Evolutionary conservation across 352 stramenopile species (phyloP).

Genomic region (Globisporangium paroecandrum): DNA sequence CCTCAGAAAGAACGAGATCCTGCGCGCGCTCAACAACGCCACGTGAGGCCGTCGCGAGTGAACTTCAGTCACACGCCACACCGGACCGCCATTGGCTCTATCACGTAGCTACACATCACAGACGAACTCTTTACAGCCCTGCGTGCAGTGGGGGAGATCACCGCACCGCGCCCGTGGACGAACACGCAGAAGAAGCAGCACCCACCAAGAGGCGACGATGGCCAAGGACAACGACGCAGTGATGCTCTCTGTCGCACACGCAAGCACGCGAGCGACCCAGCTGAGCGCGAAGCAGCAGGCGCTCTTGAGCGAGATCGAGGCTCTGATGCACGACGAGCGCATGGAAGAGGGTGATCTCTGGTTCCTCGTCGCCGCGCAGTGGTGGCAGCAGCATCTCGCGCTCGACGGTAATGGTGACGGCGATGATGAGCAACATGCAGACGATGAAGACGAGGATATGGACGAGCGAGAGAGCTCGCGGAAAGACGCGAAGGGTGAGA

Average conservation of each 20-base stretch:
- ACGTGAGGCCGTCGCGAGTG: background rate
- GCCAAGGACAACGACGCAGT: background rate
- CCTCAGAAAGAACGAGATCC: conserved; percentile 1
- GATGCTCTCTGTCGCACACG: background rate
- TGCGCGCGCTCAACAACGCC: background rate
- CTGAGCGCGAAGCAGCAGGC: conserved; percentile 5
- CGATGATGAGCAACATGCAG: conserved; percentile 3
- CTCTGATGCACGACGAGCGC: conserved; percentile 27
- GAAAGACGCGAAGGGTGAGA: background rate
- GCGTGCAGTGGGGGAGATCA: background rate
- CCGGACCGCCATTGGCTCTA: background rate
- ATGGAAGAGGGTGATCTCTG: conserved; percentile 53
- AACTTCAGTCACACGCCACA: background rate
- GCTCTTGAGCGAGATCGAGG: conserved; percentile 22
- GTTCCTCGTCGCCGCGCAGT: conserved; percentile 52
- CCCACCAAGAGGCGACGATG: background rate
- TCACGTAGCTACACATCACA: background rate
- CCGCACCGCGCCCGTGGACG: background rate
- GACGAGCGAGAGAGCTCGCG: conserved; percentile 14
- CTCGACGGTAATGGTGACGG: conserved; percentile 12
- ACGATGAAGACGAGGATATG: conserved; percentile 18
- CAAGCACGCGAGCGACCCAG: background rate
- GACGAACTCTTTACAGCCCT: background rate
- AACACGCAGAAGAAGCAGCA: background rate
- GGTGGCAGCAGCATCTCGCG: conserved; percentile 49